Evolutionary conservation across 2,329 filamentous ascomycete species (phyloP).

Genomic region (Neonectria hederae): DNA sequence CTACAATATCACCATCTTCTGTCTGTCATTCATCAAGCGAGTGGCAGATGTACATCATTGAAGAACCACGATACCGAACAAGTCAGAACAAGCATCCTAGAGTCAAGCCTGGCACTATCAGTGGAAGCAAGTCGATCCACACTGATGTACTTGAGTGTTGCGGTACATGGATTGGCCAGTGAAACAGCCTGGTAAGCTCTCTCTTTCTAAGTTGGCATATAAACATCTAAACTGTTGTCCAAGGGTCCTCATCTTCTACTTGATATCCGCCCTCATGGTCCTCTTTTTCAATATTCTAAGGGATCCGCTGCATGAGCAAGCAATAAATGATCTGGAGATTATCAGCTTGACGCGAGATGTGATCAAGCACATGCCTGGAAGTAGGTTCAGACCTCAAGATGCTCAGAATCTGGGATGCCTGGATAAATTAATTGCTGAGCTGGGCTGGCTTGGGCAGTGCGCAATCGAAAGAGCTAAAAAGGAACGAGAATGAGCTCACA

Average conservation of each 20-base stretch:
- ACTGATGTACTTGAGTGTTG: slow-evolving; percentile 55
- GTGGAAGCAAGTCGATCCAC: slow-evolving; percentile 65
- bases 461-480: slow-evolving; percentile 49
- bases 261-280: slow-evolving; percentile 60
- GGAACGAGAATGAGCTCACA: no score
- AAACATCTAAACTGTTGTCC: background rate
- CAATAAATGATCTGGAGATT: slow-evolving; percentile 55
- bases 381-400: slow-evolving; percentile 45
- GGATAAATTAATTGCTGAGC: slow-evolving; percentile 53
- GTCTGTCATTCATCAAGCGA: slow-evolving; percentile 63
- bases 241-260: slow-evolving; percentile 64
- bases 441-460: slow-evolving; percentile 52
- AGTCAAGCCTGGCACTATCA: slow-evolving; percentile 62
- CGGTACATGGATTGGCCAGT: slow-evolving; percentile 52
- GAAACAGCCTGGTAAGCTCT: slow-evolving; percentile 58
- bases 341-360: slow-evolving; percentile 53
- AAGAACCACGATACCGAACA: slow-evolving; percentile 31
- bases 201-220: background rate
- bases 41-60: slow-evolving; percentile 53
- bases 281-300: slow-evolving; percentile 64
- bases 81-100: slow-evolving; percentile 51
- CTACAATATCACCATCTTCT: slow-evolving; percentile 65
- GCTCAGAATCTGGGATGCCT: slow-evolving; percentile 48
- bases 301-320: slow-evolving; percentile 54
- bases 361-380: slow-evolving; percentile 51